phyloP scores from a whole-genome alignment of 805 yeast genomes.

The Soucietia sequanensis region DNA sequence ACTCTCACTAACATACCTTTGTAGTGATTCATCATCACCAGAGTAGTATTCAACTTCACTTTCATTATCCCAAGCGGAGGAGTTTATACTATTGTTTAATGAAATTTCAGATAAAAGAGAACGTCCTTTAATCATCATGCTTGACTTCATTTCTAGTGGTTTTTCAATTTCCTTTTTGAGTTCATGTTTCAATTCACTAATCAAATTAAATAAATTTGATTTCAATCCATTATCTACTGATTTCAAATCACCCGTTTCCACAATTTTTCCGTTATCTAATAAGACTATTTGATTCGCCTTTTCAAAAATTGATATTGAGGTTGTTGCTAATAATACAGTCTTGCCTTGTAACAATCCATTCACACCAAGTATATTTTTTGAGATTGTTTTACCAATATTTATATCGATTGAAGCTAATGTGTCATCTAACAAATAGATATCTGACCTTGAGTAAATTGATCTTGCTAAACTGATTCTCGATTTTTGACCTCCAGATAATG shows the following conservation, averaged over 20 bases:
- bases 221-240: not conserved
- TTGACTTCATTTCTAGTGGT: slow-evolving; percentile 14
- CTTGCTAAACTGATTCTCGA: slow-evolving; percentile 29
- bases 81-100: no score
- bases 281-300: slow-evolving; percentile 19
- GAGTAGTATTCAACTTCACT: no score
- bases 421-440: slow-evolving; percentile 25
- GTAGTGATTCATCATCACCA: slow-evolving; percentile 7
- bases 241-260: slow-evolving; percentile 8
- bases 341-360: slow-evolving; percentile 22
- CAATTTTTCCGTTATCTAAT: slow-evolving; percentile 18
- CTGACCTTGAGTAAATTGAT: slow-evolving; percentile 27
- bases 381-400: slow-evolving; percentile 27
- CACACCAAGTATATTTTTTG: slow-evolving; percentile 21
- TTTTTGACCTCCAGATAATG: slow-evolving; percentile 30
- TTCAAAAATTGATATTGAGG: slow-evolving; percentile 21
- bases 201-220: not conserved
- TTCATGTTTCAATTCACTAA: not conserved
- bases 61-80: no score
- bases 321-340: slow-evolving; percentile 26
- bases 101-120: no score
- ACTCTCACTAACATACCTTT: slow-evolving; percentile 1
- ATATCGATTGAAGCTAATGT: slow-evolving; percentile 27
- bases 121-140: slow-evolving; percentile 25
- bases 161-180: no score